Evolutionary conservation across 2,329 filamentous ascomycete species (phyloP), one percentile per base, ranked within the genome.

Genomic region (Nigrospora osmanthi): DNA sequence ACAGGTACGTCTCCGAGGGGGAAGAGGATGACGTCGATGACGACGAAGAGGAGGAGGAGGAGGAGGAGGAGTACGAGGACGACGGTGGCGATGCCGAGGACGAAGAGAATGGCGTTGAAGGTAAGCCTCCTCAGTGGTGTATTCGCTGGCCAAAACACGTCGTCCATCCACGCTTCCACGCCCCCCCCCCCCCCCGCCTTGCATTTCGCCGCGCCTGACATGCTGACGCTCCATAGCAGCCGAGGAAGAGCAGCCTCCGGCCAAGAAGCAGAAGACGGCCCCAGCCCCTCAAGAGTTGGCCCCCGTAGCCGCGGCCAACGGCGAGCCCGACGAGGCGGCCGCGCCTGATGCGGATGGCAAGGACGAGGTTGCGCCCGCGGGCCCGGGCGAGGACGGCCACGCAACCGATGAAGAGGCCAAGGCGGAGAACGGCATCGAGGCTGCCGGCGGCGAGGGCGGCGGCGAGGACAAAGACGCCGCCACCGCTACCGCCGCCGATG

Each of bases 261-360:
- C 55, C 45, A 62, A 62, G 47, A 62, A 60, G 47, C 51, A 55
- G 45, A 62, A 62, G 52, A 62, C 57, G 3, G 43, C 47, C 23
- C 45, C 45, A 36, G 52, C 51, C 42, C 36, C 53, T 11, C 44
- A 39, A 46, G 52, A 59, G 17, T 35, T 52, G 28, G 46, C 54
- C 28, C 54, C 58, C 19, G 48, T 52, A 48, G 51, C 41, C 48
- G 47, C 57, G 19, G 49, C 57, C 28, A 57, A 51, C 32, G 54
- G 56, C 10, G 54, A 51, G 31, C 53, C 47, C 31, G 51, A 47
- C 3, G 57, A 57, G 14, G 58, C 59, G 35, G 56, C 54, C 7
- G 57, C 57, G 14, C 53, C 53, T 12, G 57, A 60, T 15, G 56
- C 54, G 9, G 55, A 62, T n/a, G 51, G 45, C 11, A 49, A 42